These are phyloP conservation scores for Fusarium palustre DNA, from an alignment of 2,329 filamentous ascomycete genomes.

Conservation along the genomic window DNA sequence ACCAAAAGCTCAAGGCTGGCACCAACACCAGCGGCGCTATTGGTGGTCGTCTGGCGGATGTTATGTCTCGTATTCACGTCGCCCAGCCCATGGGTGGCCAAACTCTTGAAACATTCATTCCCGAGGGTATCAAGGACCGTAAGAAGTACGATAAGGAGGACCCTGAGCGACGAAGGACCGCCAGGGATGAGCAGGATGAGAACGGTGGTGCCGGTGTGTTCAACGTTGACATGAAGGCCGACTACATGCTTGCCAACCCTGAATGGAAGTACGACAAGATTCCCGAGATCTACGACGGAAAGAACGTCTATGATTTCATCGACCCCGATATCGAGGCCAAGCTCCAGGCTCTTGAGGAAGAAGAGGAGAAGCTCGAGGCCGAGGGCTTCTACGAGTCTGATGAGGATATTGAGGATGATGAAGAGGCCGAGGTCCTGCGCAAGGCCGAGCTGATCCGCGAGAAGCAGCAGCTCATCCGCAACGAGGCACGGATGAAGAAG, in stretches of 20 bases:
- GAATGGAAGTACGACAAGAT: slow-evolving; percentile 98
- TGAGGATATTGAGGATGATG: slow-evolving; percentile 83
- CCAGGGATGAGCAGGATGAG: slow-evolving; percentile 89
- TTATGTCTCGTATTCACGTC: slow-evolving; percentile 95
- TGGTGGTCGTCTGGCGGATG: slow-evolving; percentile 85
- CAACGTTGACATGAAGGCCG: slow-evolving; percentile 90
- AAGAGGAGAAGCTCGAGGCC: slow-evolving; percentile 91
- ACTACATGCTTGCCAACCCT: slow-evolving; percentile 86
- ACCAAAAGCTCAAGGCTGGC: slow-evolving; percentile 94
- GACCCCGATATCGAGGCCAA: slow-evolving; percentile 97
- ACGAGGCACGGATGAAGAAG: slow-evolving; percentile 95
- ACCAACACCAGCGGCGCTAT: slow-evolving; percentile 80
- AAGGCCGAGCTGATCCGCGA: slow-evolving; percentile 97
- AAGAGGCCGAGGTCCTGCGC: slow-evolving; percentile 86
- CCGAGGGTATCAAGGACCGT: slow-evolving; percentile 81
- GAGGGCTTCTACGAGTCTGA: slow-evolving; percentile 96
- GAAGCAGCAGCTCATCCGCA: slow-evolving; percentile 91
- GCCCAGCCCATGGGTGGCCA: slow-evolving; percentile 90
- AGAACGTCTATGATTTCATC: slow-evolving; percentile 97
- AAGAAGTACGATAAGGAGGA: slow-evolving; percentile 93
- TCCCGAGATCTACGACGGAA: slow-evolving; percentile 92
- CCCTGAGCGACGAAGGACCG: slow-evolving; percentile 82
- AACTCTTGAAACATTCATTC: slow-evolving; percentile 84
- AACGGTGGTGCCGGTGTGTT: slow-evolving; percentile 96
- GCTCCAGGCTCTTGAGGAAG: slow-evolving; percentile 89